phyloP scores from a whole-genome alignment of 179 eudicot genomes.

The Patellifolia procumbens region DNA sequence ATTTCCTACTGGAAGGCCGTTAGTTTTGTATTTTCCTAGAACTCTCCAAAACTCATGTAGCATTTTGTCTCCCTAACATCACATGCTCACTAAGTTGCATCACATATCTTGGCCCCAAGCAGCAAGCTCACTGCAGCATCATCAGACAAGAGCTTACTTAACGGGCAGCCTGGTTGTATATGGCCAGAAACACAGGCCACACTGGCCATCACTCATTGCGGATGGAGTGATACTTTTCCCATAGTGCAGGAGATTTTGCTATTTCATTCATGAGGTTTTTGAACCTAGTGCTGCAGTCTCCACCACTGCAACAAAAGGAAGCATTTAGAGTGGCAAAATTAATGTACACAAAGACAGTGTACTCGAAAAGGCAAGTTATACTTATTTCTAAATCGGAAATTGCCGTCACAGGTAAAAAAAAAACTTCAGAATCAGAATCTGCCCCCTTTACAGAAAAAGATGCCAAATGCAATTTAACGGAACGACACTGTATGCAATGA shows the following conservation, averaged over 20 bases:
- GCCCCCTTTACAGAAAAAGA: background rate
- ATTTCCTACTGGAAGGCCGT: constrained; percentile 22
- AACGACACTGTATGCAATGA: no score
- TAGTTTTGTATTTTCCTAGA: constrained; percentile 6
- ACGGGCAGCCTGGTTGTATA: background rate
- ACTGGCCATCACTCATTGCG: constrained; percentile 63
- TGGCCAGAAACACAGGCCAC: background rate
- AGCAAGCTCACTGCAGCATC: constrained; percentile 18
- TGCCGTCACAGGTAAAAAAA: background rate
- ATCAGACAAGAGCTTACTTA: background rate
- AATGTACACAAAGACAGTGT: background rate
- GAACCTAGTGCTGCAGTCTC: constrained; percentile 83
- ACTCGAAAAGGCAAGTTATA: background rate
- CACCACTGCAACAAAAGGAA: constrained; percentile 64
- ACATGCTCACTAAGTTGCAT: background rate
- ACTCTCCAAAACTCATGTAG: constrained; percentile 5
- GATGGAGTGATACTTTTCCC: constrained; percentile 75
- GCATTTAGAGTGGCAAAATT: background rate
- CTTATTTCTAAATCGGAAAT: background rate
- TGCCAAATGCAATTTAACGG: background rate
- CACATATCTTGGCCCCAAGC: constrained; percentile 12
- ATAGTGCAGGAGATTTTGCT: constrained; percentile 51
- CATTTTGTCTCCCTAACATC: background rate
- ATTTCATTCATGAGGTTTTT: constrained; percentile 91
- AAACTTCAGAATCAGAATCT: background rate